phyloP scores from a whole-genome alignment of 805 yeast species.

The Pichia kluyveri region DNA sequence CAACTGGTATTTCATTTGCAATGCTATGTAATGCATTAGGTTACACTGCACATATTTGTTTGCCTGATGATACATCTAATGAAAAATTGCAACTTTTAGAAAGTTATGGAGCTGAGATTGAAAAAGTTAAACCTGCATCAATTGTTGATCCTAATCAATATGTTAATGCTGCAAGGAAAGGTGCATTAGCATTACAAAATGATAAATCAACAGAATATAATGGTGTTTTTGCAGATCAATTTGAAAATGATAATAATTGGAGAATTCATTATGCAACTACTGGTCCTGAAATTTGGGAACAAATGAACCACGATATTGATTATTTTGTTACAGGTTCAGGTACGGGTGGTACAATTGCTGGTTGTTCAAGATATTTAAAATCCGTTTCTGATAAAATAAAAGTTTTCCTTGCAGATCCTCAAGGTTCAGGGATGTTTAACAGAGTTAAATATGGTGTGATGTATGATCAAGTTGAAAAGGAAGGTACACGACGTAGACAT shows the following conservation, averaged over 20 bases:
- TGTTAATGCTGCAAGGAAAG: constrained; percentile 73
- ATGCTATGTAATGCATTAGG: constrained; percentile 85
- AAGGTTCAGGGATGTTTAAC: constrained; percentile 87
- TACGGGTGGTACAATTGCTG: constrained; percentile 96
- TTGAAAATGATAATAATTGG: constrained; percentile 92
- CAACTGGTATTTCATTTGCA: constrained; percentile 92
- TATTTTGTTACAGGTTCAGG: constrained; percentile 89
- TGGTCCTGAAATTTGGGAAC: constrained; percentile 87
- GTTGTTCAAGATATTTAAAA: constrained; percentile 71
- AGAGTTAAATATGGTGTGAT: constrained; percentile 84
- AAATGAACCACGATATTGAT: constrained; percentile 57
- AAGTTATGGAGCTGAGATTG: constrained; percentile 73
- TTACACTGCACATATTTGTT: constrained; percentile 82
- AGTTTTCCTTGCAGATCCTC: constrained; percentile 84
- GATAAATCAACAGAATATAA: constrained; percentile 29
- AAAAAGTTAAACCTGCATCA: constrained; percentile 87
- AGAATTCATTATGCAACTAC: constrained; percentile 70
- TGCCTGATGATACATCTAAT: constrained; percentile 86
- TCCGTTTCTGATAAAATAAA: constrained; percentile 33
- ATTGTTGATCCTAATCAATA: constrained; percentile 91
- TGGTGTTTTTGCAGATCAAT: constrained; percentile 91
- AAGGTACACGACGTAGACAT: constrained; percentile 89
- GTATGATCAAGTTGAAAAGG: constrained; percentile 83
- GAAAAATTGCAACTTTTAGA: constrained; percentile 70
- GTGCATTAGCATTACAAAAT: constrained; percentile 44